Percentiles rank a stretch among this genome's conserved stretches.
These are phyloP conservation scores for Aspergillus calidoustus DNA, from an alignment of 2,329 filamentous ascomycete genomes.

Conservation along the genomic window DNA sequence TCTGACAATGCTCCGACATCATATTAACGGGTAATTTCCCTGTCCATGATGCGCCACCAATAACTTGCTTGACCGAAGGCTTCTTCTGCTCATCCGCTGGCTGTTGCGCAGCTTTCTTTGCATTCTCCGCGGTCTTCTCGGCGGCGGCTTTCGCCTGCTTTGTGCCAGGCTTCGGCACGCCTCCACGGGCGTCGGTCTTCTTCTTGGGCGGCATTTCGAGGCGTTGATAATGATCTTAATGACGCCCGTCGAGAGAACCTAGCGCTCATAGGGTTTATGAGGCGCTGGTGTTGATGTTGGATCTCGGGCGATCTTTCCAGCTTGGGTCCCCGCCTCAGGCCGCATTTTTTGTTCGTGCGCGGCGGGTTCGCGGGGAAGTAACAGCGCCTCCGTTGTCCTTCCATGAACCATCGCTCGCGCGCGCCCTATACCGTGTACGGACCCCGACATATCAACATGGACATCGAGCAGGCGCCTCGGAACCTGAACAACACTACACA, in stretches of 20 bases:
- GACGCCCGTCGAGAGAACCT: conserved; percentile 31
- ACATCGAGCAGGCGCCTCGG: background rate
- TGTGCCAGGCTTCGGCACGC: conserved; percentile 43
- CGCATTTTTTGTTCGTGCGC: background rate
- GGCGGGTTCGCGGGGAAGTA: conserved; percentile 10
- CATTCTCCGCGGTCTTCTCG: conserved; percentile 36
- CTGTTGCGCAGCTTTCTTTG: conserved; percentile 38
- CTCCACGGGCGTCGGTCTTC: conserved; percentile 44
- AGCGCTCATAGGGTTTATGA: background rate
- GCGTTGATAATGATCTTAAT: conserved; percentile 6
- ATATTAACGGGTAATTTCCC: conserved; percentile 95
- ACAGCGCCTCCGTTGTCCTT: background rate
- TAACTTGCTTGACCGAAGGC: conserved; percentile 72
- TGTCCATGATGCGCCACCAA: conserved; percentile 95
- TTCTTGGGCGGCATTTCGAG: conserved; percentile 46
- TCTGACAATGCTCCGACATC: conserved; percentile 91
- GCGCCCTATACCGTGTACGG: background rate
- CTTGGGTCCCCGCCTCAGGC: conserved; percentile 14
- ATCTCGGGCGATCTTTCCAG: conserved; percentile 4
- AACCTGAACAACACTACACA: background rate
- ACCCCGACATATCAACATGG: background rate
- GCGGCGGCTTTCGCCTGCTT: conserved; percentile 47
- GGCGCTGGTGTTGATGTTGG: background rate
- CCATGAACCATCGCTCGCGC: too few relatives aligned
- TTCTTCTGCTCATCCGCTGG: conserved; percentile 58